Base-by-base conservation (phyloP, 352 stramenopile genomes). In the Pythium vanterpoolii region DNA sequence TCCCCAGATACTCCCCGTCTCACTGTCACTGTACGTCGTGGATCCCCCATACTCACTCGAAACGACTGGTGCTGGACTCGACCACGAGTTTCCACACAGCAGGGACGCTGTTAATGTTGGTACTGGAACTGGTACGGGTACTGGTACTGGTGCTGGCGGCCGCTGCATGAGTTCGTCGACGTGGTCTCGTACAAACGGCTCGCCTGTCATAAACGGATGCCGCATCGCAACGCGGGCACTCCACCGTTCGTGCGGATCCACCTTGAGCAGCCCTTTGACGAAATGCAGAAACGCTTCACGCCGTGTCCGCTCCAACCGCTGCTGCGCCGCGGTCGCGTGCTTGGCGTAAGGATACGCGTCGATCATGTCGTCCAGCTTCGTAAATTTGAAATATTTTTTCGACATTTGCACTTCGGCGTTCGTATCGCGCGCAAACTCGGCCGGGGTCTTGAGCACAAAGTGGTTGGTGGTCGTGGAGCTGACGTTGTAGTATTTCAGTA, bases 371-470 rank as follows among this genome's bases (percentile, higher is more conserved):
- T 67, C 47, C 7, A 84, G 54, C 34, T 66, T 76, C 14, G 72
- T 73, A 57, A 74, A 66, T 60, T 84, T 81, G 63, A 81, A 84
- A 49, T 77, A 84, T 36, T 77, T 77, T 59, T 84, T 84, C 13
- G 72, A 76, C 0, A 67, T 51, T 14, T 60, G 63, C 6, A 71
- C 60, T 10, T 72, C 60, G n/a, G 59, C 60, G 6, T 71, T 53
- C 5, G 39, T 65, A 14, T 84, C 74, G 8, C 63, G 50, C 9
- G 73, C 72, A 40, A 71, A 82, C 52, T 79, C 72, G 11, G 56
- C 58, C 4, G 74, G 53, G 0, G 62, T 67, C 47, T 82, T 82
- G 36, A 84, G 50, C 43, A 72, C 61, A 38, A 78, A 72, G 42
- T 62, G 26, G 13, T 52, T 51, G 52, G 66, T 16, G 6, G 34